Conservation (phyloP, 176 grass and related monocot species). For the Tillandsia leiboldiana region DNA sequence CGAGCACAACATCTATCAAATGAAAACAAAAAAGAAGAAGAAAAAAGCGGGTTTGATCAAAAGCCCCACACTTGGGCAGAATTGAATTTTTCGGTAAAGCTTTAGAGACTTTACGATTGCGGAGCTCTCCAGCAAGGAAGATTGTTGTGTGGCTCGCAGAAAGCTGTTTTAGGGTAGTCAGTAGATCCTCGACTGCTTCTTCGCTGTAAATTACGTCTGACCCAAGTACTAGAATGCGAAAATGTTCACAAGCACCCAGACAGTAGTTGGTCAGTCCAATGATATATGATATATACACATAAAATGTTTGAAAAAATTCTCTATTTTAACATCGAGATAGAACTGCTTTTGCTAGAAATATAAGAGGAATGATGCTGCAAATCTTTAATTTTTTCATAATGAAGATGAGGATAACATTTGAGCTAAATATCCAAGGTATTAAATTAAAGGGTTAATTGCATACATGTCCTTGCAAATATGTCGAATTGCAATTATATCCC, state of each 20-base stretch:
- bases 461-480: no score
- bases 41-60: neutral
- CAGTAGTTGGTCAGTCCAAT: no score
- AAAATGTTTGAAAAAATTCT: neutral
- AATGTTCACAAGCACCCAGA: neutral
- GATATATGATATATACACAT: neutral
- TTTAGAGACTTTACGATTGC: conserved; percentile 43
- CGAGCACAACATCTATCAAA: conserved; percentile 57
- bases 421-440: no score
- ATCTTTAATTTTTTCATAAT: no score
- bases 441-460: no score
- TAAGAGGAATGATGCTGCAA: no score
- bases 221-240: conserved; percentile 48
- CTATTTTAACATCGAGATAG: no score
- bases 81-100: neutral
- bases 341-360: no score
- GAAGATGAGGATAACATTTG: no score
- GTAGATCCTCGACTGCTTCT: conserved; percentile 58
- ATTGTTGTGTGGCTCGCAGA: conserved; percentile 51
- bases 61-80: neutral
- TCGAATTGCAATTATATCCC: no score
- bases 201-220: conserved; percentile 87
- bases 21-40: neutral
- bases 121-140: conserved; percentile 74
- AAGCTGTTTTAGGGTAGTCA: conserved; percentile 45